Percentiles rank a stretch among this genome's conserved stretches.
Conservation (phyloP, 1,139 yeast genomes). For the Blastobotrys buckinghamii region DNA sequence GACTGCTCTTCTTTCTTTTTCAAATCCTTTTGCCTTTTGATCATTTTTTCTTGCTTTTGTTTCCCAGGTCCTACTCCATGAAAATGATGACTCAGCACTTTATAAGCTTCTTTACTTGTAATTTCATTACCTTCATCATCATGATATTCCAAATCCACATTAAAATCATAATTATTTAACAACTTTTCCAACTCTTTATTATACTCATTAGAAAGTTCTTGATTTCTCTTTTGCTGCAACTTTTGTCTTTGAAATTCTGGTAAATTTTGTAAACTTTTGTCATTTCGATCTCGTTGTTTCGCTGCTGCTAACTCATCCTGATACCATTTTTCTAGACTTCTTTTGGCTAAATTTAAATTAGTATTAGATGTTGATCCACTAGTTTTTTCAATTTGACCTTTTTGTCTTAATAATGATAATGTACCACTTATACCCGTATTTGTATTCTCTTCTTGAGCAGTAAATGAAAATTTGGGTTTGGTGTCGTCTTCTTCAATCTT, state of each 20-base stretch:
- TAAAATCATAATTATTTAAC: constrained; percentile 54
- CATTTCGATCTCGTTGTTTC: constrained; percentile 21
- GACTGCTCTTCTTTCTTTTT: constrained; percentile 26
- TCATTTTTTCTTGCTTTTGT: constrained; percentile 37
- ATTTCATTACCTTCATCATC: constrained; percentile 69
- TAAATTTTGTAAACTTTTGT: background rate
- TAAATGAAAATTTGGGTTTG: background rate
- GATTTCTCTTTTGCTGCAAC: constrained; percentile 17
- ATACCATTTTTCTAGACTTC: constrained; percentile 1
- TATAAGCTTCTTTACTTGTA: constrained; percentile 73
- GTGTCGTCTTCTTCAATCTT: background rate
- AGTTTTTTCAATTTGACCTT: background rate
- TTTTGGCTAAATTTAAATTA: background rate
- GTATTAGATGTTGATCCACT: background rate
- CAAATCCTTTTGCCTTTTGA: constrained; percentile 34
- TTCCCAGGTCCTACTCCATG: constrained; percentile 62
- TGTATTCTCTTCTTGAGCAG: background rate
- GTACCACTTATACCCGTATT: constrained; percentile 11
- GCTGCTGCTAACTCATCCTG: background rate
- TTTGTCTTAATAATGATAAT: background rate
- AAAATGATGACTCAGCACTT: constrained; percentile 76
- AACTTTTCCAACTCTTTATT: constrained; percentile 29
- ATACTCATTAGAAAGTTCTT: constrained; percentile 23
- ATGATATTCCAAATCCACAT: constrained; percentile 54
- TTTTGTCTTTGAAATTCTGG: background rate